A percentile compares a stretch with the other conserved stretches of the same genome.
phyloP scores from a whole-genome alignment of 139 green algal species.

The Astrephomene gubernaculifera region DNA sequence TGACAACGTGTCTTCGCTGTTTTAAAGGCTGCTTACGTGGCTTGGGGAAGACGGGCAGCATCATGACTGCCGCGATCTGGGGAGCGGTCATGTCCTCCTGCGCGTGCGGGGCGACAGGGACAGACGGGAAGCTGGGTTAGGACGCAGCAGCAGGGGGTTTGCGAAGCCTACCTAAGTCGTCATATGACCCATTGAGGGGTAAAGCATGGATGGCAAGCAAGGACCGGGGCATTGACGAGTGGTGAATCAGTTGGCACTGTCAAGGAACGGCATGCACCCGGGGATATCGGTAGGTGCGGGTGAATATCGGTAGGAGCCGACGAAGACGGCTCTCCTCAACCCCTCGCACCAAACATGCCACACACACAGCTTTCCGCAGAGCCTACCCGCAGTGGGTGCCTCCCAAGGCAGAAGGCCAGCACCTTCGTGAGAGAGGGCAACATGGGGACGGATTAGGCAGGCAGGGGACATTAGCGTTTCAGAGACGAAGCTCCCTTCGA shows the following conservation, averaged over 20 bases:
- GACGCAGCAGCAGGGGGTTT: too few species aligned
- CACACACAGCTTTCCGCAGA: too few species aligned
- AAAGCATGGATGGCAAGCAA: background rate
- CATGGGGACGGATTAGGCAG: too few species aligned
- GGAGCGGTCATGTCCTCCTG: constrained; percentile 29
- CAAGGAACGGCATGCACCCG: too few species aligned
- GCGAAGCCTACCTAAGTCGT: background rate
- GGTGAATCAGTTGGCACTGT: too few species aligned
- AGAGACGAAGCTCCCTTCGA: too few species aligned
- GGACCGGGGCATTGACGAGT: background rate
- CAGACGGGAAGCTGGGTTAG: background rate
- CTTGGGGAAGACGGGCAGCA: constrained; percentile 33
- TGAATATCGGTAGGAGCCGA: too few species aligned
- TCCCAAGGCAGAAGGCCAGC: constrained; percentile 10
- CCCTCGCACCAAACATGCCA: too few species aligned
- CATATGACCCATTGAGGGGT: background rate
- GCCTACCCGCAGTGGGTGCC: background rate
- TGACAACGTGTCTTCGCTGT: too few species aligned
- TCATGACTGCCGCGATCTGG: background rate
- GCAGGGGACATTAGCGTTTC: too few species aligned
- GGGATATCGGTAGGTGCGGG: too few species aligned
- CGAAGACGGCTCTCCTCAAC: too few species aligned
- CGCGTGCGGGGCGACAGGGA: background rate
- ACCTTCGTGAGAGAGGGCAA: background rate
- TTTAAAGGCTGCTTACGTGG: background rate